Percentiles rank a stretch among this genome's conserved stretches.
These are phyloP conservation scores for Fusarium sp. DNA, from an alignment of 2,329 filamentous ascomycete genomes.

Conservation along the genomic window DNA sequence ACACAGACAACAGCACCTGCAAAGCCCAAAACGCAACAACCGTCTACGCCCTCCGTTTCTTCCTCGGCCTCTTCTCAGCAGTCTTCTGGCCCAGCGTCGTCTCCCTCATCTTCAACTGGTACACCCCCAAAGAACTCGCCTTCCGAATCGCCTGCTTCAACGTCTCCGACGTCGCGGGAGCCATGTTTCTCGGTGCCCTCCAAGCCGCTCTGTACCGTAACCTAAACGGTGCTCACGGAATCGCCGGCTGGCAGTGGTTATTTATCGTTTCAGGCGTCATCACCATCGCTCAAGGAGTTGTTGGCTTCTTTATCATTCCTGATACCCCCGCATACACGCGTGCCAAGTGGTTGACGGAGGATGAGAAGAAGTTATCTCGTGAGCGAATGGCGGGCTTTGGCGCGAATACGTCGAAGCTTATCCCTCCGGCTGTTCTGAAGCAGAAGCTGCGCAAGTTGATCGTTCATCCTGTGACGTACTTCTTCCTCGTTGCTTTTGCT, in stretches of 20 bases:
- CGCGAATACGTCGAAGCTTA: slow-evolving; percentile 45
- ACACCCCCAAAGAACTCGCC: slow-evolving; percentile 54
- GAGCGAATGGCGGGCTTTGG: slow-evolving; percentile 45
- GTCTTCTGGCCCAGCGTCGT: slow-evolving; percentile 53
- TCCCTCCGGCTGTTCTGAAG: slow-evolving; percentile 38
- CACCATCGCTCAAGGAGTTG: slow-evolving; percentile 54
- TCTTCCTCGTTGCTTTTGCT: slow-evolving; percentile 46
- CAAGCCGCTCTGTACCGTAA: slow-evolving; percentile 55
- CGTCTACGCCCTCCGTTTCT: slow-evolving; percentile 55
- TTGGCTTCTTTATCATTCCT: slow-evolving; percentile 53
- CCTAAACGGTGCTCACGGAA: slow-evolving; percentile 53
- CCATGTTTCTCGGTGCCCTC: slow-evolving; percentile 57
- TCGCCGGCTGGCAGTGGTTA: slow-evolving; percentile 58
- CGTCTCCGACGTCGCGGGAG: slow-evolving; percentile 55
- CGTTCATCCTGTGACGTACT: slow-evolving; percentile 46
- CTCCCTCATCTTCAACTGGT: slow-evolving; percentile 56
- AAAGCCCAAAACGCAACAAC: slow-evolving; percentile 51
- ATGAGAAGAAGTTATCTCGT: slow-evolving; percentile 42
- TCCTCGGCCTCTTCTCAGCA: slow-evolving; percentile 54
- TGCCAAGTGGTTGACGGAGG: slow-evolving; percentile 44
- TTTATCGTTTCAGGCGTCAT: slow-evolving; percentile 58
- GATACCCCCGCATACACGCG: slow-evolving; percentile 47
- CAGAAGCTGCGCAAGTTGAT: slow-evolving; percentile 43
- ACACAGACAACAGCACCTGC: slow-evolving; percentile 36
- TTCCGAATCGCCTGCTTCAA: slow-evolving; percentile 56